These are phyloP conservation scores for Stenogyne calaminthoides DNA, from an alignment of 305 asterid species.

Conservation along the genomic window DNA sequence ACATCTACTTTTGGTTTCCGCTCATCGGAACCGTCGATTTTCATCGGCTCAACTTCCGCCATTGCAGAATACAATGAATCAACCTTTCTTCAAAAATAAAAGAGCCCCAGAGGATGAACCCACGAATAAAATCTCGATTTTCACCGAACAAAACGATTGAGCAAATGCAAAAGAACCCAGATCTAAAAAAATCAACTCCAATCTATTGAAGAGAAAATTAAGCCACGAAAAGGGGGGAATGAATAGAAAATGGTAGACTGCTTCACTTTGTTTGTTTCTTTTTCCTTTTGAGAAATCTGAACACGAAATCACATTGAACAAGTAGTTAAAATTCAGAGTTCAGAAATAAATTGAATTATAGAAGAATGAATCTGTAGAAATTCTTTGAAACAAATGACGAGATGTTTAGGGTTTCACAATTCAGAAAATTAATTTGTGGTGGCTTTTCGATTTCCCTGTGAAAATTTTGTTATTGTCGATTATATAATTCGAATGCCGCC, in stretches of 20 bases:
- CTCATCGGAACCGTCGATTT: conserved; percentile 37
- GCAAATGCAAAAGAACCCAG: neutral
- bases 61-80: conserved; percentile 15
- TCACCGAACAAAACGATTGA: neutral
- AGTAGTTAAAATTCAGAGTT: neutral
- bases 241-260: neutral
- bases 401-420: neutral
- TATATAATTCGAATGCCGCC: conserved; percentile 28
- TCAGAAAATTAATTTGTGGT: neutral
- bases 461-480: neutral
- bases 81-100: neutral
- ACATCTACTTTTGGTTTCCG: conserved; percentile 26
- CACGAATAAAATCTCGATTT: neutral
- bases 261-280: neutral
- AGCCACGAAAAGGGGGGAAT: neutral
- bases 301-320: neutral
- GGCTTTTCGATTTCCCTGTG: neutral
- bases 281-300: conserved; percentile 6
- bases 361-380: neutral
- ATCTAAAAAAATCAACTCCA: neutral
- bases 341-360: neutral
- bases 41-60: conserved; percentile 47
- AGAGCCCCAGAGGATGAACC: neutral
- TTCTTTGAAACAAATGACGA: neutral
- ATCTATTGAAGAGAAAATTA: neutral